Evolutionary conservation across 75 land plant genomes (phyloP).

Genomic region (Selaginella moellendorffii): DNA sequence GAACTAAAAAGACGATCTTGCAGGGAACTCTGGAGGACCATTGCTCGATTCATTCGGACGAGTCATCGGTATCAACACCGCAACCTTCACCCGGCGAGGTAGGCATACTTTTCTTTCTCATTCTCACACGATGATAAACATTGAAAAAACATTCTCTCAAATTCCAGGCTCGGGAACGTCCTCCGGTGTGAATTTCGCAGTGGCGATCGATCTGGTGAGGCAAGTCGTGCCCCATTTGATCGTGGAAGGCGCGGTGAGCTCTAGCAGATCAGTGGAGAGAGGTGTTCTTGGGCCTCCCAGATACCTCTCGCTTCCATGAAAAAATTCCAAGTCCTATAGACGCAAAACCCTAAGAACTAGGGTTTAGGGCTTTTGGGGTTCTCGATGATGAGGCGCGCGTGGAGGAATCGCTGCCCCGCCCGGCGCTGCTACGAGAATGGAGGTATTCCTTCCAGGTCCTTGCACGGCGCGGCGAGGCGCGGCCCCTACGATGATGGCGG

Average conservation of each 20-base stretch:
- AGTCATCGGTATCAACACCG: slow-evolving; percentile 88
- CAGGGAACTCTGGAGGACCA: slow-evolving; percentile 97
- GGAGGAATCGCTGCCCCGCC: too few relatives aligned
- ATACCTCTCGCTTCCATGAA: not conserved
- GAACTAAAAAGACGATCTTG: not conserved
- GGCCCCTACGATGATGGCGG: too few relatives aligned
- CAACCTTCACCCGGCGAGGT: slow-evolving; percentile 88
- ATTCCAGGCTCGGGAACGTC: slow-evolving; percentile 72
- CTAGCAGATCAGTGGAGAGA: not conserved
- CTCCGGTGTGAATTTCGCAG: slow-evolving; percentile 88
- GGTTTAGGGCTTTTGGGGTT: too few relatives aligned
- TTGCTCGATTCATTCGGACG: slow-evolving; percentile 72
- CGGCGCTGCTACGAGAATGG: too few relatives aligned
- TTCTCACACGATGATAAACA: not conserved
- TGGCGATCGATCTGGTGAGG: slow-evolving; percentile 61
- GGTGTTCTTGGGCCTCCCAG: not conserved
- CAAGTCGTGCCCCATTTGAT: slow-evolving; percentile 57
- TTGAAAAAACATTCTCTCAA: not conserved
- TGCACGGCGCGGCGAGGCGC: too few relatives aligned
- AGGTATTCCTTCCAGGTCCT: too few relatives aligned
- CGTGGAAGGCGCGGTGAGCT: slow-evolving; percentile 35
- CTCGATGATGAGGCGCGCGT: too few relatives aligned
- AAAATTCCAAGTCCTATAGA: too few relatives aligned
- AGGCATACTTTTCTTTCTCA: not conserved
- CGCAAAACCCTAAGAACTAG: too few relatives aligned